Conservation (phyloP, 106 monocot species). For the Chionographis japonica region DNA sequence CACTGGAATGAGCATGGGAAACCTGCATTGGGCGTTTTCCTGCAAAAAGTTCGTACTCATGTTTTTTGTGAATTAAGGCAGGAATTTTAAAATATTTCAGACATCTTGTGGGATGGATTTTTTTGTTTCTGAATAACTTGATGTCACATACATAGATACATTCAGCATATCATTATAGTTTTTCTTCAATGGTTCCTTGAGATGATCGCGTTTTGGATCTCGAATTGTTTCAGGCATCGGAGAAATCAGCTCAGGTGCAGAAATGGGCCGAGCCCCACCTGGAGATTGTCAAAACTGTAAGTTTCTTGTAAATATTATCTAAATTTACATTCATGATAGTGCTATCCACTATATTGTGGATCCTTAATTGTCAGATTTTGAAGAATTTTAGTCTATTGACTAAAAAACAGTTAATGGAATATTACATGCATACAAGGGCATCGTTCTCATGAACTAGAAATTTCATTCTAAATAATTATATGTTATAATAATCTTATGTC, state of each 20-base stretch:
- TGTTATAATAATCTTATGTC: no score
- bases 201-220: conserved; percentile 5
- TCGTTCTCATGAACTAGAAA: no score
- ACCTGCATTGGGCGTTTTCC: conserved; percentile 43
- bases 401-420: no score
- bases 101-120: background rate
- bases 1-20: conserved; percentile 78
- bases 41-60: conserved; percentile 48
- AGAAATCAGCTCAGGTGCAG: conserved; percentile 53
- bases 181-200: background rate
- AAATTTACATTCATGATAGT: no score
- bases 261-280: conserved; percentile 74
- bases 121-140: background rate
- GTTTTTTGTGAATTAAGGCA: background rate
- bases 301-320: conserved; percentile 1
- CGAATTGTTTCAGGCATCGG: conserved; percentile 44
- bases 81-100: background rate
- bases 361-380: background rate
- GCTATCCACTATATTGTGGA: no score
- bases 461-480: no score
- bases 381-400: background rate
- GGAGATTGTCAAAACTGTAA: conserved; percentile 63
- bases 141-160: background rate
- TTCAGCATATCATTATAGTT: no score
- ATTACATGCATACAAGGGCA: no score